phyloP scores from a whole-genome alignment of 2,329 filamentous ascomycete genomes.

The Talaromyces atroroseus region DNA sequence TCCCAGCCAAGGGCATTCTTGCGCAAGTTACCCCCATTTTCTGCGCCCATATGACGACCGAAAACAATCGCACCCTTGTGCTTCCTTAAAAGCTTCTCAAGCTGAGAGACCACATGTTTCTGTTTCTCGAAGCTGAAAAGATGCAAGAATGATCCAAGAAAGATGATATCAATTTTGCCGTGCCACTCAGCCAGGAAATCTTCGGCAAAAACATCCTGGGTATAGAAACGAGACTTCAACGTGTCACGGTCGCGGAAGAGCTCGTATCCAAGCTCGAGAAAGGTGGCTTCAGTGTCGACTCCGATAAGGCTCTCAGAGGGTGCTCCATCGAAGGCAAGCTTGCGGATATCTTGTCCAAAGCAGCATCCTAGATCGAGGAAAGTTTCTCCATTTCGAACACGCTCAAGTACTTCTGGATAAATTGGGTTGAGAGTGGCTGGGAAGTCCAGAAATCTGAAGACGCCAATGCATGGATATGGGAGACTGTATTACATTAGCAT shows the following conservation, averaged over 20 bases:
- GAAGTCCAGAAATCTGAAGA: constrained; percentile 40
- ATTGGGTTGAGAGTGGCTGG: constrained; percentile 27
- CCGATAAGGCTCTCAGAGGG: background rate
- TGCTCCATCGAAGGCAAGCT: constrained; percentile 30
- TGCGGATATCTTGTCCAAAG: constrained; percentile 41
- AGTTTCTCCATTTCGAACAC: constrained; percentile 19
- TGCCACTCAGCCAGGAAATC: constrained; percentile 1
- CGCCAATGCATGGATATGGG: constrained; percentile 43
- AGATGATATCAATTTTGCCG: constrained; percentile 12
- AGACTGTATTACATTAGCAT: background rate
- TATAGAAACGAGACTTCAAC: background rate
- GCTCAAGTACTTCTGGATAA: constrained; percentile 25
- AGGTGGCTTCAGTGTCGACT: background rate
- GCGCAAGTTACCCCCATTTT: background rate
- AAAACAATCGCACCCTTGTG: background rate
- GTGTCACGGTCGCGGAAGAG: constrained; percentile 4
- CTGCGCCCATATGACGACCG: background rate
- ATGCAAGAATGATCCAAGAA: constrained; percentile 12
- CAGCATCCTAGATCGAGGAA: constrained; percentile 43
- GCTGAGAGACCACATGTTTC: background rate
- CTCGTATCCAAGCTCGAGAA: constrained; percentile 1
- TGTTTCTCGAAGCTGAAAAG: constrained; percentile 12
- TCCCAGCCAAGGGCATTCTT: background rate
- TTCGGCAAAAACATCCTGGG: background rate
- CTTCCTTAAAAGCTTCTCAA: background rate